Percentiles rank a stretch among this genome's conserved stretches.
Evolutionary conservation across 768 basidiomycete genomes (phyloP).

Genomic region (Cystofilobasidium capitatum): DNA sequence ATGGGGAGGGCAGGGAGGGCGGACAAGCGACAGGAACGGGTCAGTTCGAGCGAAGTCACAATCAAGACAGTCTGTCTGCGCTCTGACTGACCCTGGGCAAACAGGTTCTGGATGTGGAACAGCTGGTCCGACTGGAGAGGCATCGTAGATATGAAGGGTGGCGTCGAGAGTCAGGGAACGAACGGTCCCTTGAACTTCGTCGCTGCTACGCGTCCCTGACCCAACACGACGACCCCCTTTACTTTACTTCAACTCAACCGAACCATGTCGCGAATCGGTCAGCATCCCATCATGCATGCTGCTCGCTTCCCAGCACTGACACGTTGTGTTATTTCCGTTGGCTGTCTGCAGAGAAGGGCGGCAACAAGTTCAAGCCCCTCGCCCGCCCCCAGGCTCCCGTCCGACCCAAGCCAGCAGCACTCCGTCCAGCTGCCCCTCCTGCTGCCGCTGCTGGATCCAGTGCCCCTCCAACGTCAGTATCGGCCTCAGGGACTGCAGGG

Average conservation of each 20-base stretch:
- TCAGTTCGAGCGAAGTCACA: too few relatives aligned
- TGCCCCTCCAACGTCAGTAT: background rate
- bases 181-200: too few relatives aligned
- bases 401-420: background rate
- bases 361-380: constrained; percentile 16
- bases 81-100: constrained; percentile 60
- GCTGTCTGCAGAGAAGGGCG: constrained; percentile 12
- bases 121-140: constrained; percentile 37
- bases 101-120: constrained; percentile 65
- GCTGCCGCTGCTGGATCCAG: background rate
- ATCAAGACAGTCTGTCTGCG: too few relatives aligned
- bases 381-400: constrained; percentile 10
- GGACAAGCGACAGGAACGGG: too few relatives aligned
- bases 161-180: background rate
- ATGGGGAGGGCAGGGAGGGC: background rate
- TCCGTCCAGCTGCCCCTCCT: background rate
- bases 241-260: background rate
- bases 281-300: background rate
- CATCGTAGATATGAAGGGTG: background rate
- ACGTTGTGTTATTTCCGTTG: background rate
- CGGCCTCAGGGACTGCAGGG: background rate
- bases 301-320: background rate
- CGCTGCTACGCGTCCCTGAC: background rate
- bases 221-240: background rate
- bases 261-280: constrained; percentile 7